A percentile compares a stretch with the other conserved stretches of the same genome.
Conservation (phyloP, 73 alveolate genomes). For the Paramecium biaurelia region DNA sequence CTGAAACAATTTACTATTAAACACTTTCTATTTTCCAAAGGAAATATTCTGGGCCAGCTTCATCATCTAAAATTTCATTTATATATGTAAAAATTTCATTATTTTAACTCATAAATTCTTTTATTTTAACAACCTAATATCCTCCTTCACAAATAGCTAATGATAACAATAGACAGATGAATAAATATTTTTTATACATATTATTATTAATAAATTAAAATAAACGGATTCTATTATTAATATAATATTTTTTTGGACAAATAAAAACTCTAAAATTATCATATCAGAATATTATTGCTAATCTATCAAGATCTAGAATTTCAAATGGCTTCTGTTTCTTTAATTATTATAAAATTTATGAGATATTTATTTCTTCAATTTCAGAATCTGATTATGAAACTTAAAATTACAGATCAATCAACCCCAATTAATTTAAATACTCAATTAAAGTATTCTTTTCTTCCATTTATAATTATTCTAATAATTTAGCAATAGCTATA, state of each 20-base stretch:
- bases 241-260: background rate
- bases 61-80: background rate
- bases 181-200: background rate
- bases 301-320: background rate
- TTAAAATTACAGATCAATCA: background rate
- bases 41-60: background rate
- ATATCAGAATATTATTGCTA: background rate
- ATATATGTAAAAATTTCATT: background rate
- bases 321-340: background rate
- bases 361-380: background rate
- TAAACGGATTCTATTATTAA: background rate
- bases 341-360: background rate
- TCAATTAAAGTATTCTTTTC: background rate
- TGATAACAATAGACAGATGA: background rate
- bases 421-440: background rate
- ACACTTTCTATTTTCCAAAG: background rate
- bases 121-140: background rate
- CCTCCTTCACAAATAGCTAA: background rate
- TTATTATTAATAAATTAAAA: background rate
- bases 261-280: background rate
- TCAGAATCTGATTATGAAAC: background rate
- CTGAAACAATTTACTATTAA: background rate
- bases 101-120: background rate
- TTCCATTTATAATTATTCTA: background rate
- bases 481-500: background rate